A percentile compares a stretch with the other conserved stretches of the same genome.
Evolutionary conservation across 192 early-diverging fungal genomes (phyloP).

Genomic region (Backusella parvicylindrica): DNA sequence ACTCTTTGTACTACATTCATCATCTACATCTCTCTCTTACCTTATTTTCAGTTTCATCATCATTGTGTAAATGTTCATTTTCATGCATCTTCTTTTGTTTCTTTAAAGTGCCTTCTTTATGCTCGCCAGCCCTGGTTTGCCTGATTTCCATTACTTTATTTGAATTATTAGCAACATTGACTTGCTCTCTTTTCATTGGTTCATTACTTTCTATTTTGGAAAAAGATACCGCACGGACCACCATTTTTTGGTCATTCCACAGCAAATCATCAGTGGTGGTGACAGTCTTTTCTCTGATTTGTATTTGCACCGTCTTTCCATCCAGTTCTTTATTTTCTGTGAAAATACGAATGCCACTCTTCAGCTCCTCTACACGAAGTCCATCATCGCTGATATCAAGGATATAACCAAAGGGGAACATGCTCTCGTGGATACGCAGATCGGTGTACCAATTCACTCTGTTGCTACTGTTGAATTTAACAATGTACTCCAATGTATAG

Average conservation of each 20-base stretch:
- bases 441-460: constrained; percentile 36
- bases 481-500: constrained; percentile 34
- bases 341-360: constrained; percentile 40
- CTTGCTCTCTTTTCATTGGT: not conserved
- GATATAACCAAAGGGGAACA: constrained; percentile 42
- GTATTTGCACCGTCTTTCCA: constrained; percentile 12
- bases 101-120: not conserved
- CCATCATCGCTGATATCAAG: constrained; percentile 32
- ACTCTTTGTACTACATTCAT: not conserved
- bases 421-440: constrained; percentile 32
- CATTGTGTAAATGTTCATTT: not conserved
- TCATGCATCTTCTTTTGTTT: not conserved
- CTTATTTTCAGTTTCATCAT: not conserved
- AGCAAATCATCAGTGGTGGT: not conserved
- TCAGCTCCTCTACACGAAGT: constrained; percentile 29
- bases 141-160: too few species aligned
- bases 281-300: not conserved
- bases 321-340: constrained; percentile 13
- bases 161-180: not conserved
- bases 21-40: not conserved
- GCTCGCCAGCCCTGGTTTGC: not conserved
- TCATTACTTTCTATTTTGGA: not conserved
- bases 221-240: not conserved
- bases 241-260: not conserved
- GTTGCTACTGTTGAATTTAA: constrained; percentile 6